Conservation (phyloP, 768 basidiomycete species). For the Auricularia auricula-judae region DNA sequence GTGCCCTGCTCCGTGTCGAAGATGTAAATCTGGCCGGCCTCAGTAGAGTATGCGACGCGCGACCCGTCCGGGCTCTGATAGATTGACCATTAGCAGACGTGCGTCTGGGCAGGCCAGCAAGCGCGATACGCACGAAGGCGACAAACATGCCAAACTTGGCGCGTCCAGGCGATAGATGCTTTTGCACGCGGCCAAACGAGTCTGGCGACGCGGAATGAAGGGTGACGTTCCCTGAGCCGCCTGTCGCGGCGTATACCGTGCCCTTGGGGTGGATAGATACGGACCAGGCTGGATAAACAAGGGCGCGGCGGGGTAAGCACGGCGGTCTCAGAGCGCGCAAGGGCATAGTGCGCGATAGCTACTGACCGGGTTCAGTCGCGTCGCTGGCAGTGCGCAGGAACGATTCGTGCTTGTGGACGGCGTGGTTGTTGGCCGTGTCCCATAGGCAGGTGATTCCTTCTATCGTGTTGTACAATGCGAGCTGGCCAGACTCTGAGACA, state of each 20-base stretch:
- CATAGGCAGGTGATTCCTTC: constrained; percentile 75
- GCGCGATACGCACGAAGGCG: constrained; percentile 8
- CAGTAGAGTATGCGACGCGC: constrained; percentile 69
- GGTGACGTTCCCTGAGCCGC: constrained; percentile 56
- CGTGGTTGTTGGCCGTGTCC: constrained; percentile 52
- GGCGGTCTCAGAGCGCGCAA: not conserved
- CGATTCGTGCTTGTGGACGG: constrained; percentile 62
- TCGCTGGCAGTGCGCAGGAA: constrained; percentile 48
- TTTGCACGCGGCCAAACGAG: constrained; percentile 56
- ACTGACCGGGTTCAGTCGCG: constrained; percentile 58
- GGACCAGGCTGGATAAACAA: constrained; percentile 52
- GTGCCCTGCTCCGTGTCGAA: constrained; percentile 66
- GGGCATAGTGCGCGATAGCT: not conserved
- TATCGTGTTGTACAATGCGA: constrained; percentile 67
- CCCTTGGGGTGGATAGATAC: constrained; percentile 71
- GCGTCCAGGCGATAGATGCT: constrained; percentile 52
- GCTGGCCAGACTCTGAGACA: constrained; percentile 46
- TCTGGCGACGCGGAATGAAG: constrained; percentile 59
- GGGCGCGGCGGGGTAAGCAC: not conserved
- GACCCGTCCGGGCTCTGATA: constrained; percentile 79
- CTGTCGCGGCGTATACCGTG: constrained; percentile 64
- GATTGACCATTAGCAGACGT: not conserved
- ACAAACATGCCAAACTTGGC: constrained; percentile 72
- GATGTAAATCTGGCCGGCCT: constrained; percentile 80
- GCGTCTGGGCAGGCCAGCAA: not conserved